These are phyloP conservation scores for Gossypium sturtianum DNA, from an alignment of 345 rosid genomes.

Conservation along the genomic window DNA sequence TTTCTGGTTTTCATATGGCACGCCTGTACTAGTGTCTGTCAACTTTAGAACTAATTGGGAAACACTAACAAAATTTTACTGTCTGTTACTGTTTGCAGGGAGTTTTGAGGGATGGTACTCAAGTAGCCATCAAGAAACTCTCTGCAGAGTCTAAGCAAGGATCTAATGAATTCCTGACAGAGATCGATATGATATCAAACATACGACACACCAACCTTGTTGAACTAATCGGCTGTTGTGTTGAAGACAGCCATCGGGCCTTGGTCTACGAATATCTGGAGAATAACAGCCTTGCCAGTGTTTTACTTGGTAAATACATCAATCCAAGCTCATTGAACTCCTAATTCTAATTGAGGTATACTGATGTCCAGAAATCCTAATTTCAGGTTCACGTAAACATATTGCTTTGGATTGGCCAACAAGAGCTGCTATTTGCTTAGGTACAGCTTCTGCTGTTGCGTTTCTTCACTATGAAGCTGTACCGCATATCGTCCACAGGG, in stretches of 20 bases:
- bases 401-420: conserved; percentile 47
- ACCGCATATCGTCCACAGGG: conserved; percentile 65
- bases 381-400: conserved; percentile 48
- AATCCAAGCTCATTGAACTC: background rate
- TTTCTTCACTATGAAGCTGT: conserved; percentile 67
- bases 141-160: conserved; percentile 68
- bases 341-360: background rate
- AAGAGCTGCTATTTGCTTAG: conserved; percentile 54
- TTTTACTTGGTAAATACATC: conserved; percentile 27
- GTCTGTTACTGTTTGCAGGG: conserved; percentile 37
- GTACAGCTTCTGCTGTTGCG: conserved; percentile 61
- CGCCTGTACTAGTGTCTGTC: background rate
- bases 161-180: conserved; percentile 50
- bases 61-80: background rate
- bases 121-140: conserved; percentile 50
- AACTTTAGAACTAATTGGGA: background rate
- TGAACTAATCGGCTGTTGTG: conserved; percentile 60
- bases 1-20: background rate
- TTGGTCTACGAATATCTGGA: conserved; percentile 63
- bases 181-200: conserved; percentile 50
- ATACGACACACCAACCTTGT: conserved; percentile 60
- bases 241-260: conserved; percentile 43
- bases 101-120: conserved; percentile 46
- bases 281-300: conserved; percentile 61
- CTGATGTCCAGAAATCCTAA: conserved; percentile 1